Evolutionary conservation across 257 asterid genomes (phyloP).

Genomic region (Orobanche coerulescens): DNA sequence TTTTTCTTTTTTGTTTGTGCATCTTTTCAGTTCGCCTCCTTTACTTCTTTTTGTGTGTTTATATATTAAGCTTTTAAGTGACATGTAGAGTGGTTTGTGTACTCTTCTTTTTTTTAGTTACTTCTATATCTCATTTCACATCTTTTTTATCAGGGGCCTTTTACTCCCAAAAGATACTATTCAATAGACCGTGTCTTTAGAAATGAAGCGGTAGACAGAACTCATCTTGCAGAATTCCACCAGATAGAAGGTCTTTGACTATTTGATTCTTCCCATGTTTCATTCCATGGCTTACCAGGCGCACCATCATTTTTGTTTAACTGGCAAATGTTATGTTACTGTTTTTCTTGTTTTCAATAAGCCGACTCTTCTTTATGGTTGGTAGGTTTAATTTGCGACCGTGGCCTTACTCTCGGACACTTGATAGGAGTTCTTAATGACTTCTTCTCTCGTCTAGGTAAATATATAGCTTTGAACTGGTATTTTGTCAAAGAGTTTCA

Average conservation of each 20-base stretch:
- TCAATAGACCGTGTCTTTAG: constrained; percentile 96
- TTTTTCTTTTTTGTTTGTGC: not conserved
- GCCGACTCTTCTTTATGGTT: constrained; percentile 12
- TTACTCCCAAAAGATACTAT: constrained; percentile 79
- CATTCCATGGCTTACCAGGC: not conserved
- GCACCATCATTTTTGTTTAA: not conserved
- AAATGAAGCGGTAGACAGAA: constrained; percentile 97
- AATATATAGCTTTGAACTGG: constrained; percentile 6
- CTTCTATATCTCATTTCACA: constrained; percentile 11
- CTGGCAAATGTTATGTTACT: not conserved
- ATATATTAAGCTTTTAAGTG: too few relatives aligned
- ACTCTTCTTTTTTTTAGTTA: too few relatives aligned
- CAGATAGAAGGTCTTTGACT: constrained; percentile 79
- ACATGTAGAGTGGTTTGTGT: too few relatives aligned
- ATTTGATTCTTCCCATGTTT: not conserved
- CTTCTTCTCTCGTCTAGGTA: constrained; percentile 89
- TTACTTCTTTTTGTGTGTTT: too few relatives aligned
- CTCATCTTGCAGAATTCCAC: constrained; percentile 99
- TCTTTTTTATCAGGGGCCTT: constrained; percentile 50
- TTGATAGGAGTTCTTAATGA: constrained; percentile 84
- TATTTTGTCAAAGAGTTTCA: not conserved
- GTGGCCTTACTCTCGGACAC: constrained; percentile 91
- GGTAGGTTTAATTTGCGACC: constrained; percentile 83
- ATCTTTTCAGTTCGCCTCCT: too few relatives aligned
- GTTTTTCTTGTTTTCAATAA: constrained; percentile 6